Conservation (phyloP, 2,329 filamentous ascomycete species). For the Waltergamsia citrina region DNA sequence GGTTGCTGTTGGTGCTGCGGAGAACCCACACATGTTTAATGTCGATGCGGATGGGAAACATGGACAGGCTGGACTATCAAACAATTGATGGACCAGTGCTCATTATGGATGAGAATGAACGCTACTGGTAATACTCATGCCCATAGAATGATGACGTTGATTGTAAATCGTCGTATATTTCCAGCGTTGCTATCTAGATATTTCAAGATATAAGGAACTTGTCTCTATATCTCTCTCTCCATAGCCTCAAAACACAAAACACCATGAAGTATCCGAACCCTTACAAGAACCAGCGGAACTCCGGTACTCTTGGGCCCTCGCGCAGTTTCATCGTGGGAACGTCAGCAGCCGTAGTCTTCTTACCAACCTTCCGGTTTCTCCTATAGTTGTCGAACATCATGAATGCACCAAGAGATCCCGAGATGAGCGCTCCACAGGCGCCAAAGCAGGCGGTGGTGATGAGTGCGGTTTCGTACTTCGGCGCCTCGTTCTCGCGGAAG, state of each 20-base stretch:
- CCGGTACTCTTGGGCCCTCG: conserved; percentile 33
- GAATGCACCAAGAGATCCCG: conserved; percentile 43
- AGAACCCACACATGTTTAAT: conserved; percentile 7
- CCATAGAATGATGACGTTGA: too few species aligned
- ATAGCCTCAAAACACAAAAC: too few species aligned
- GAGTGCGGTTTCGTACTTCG: conserved; percentile 57
- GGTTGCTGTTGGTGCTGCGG: conserved; percentile 12
- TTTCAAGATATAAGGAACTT: too few species aligned
- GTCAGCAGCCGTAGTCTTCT: conserved; percentile 32
- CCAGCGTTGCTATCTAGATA: too few species aligned
- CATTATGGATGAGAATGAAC: too few species aligned
- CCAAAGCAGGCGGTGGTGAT: conserved; percentile 58
- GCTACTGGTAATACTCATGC: too few species aligned
- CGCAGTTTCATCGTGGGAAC: conserved; percentile 38
- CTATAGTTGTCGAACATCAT: conserved; percentile 50
- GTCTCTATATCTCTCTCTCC: too few species aligned
- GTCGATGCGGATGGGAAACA: conserved; percentile 6
- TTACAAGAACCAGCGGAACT: conserved; percentile 42
- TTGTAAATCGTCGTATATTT: too few species aligned
- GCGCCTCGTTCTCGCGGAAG: conserved; percentile 53
- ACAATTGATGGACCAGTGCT: too few species aligned
- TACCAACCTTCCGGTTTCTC: conserved; percentile 41
- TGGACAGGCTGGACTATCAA: too few species aligned
- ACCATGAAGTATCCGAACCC: neutral
- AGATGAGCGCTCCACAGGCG: conserved; percentile 45